A percentile compares a stretch with the other conserved stretches of the same genome.
Conservation (phyloP, 192 early-diverging fungal species). For the Backusella psychrophila region DNA sequence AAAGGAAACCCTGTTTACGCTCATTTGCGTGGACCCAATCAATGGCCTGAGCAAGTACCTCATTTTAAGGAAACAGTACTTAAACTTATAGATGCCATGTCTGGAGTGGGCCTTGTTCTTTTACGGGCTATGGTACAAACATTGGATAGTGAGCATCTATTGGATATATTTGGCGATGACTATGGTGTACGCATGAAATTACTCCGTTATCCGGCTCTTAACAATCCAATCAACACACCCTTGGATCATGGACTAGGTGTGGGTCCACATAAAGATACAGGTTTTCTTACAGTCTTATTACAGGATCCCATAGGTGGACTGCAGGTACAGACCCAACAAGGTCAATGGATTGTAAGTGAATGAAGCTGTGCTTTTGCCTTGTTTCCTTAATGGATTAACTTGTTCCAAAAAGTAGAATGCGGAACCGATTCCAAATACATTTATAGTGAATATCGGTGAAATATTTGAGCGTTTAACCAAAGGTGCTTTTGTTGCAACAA, state of each 20-base stretch:
- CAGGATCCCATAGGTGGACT: constrained; percentile 59
- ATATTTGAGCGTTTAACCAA: constrained; percentile 54
- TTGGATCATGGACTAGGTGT: constrained; percentile 45
- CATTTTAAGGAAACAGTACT: constrained; percentile 41
- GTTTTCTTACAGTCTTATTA: constrained; percentile 53
- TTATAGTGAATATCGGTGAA: constrained; percentile 69
- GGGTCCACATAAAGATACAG: constrained; percentile 58
- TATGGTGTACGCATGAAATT: constrained; percentile 45
- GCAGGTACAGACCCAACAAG: constrained; percentile 60
- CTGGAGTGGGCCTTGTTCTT: constrained; percentile 41
- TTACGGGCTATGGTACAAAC: constrained; percentile 47
- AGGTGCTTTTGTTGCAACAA: constrained; percentile 50
- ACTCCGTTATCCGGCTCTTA: constrained; percentile 42
- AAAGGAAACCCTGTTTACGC: constrained; percentile 39
- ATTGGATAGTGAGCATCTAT: constrained; percentile 34
- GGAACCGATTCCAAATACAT: constrained; percentile 49
- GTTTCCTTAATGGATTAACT: not conserved
- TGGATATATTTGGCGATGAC: constrained; percentile 36
- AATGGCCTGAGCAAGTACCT: constrained; percentile 55
- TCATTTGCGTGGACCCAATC: constrained; percentile 55
- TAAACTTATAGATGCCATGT: constrained; percentile 38
- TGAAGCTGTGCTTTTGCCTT: not conserved
- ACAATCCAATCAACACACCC: constrained; percentile 30
- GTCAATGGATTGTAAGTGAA: constrained; percentile 52
- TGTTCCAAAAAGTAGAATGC: constrained; percentile 37